Conservation (phyloP, 2,329 filamentous ascomycete genomes). For the Cordyceps cateniannulata region DNA sequence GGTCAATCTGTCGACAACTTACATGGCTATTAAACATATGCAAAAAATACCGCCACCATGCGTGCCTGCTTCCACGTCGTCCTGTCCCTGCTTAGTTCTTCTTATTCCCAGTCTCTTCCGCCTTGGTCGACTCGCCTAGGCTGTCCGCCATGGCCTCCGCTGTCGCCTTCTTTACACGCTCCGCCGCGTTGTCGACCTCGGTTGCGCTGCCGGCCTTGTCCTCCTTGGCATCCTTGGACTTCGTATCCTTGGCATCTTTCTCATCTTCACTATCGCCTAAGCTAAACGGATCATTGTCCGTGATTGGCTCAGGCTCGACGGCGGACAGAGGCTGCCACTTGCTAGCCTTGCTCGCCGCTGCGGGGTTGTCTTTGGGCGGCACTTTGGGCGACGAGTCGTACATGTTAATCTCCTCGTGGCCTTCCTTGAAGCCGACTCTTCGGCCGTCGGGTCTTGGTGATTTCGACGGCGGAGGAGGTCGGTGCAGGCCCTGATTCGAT, state of each 20-base stretch:
- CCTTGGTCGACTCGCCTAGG: slow-evolving; percentile 36
- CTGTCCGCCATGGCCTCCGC: slow-evolving; percentile 54
- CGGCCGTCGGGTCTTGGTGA: slow-evolving; percentile 46
- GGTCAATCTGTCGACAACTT: slow-evolving; percentile 11
- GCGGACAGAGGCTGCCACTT: slow-evolving; percentile 95
- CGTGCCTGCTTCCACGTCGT: not conserved
- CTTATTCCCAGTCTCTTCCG: slow-evolving; percentile 24
- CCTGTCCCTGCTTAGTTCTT: slow-evolving; percentile 21
- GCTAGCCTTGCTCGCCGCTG: slow-evolving; percentile 59
- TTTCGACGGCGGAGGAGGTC: slow-evolving; percentile 50
- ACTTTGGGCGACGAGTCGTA: slow-evolving; percentile 60
- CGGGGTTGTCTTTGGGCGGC: slow-evolving; percentile 43
- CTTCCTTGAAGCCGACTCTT: slow-evolving; percentile 52
- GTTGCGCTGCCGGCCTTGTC: slow-evolving; percentile 51
- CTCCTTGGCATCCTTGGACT: slow-evolving; percentile 43
- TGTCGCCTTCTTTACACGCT: slow-evolving; percentile 59
- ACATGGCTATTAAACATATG: slow-evolving; percentile 11
- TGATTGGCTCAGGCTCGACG: slow-evolving; percentile 73
- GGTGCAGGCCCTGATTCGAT: slow-evolving; percentile 76
- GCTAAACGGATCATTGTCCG: slow-evolving; percentile 93
- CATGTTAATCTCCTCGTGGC: slow-evolving; percentile 71
- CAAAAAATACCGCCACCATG: not conserved
- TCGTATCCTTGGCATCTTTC: slow-evolving; percentile 51
- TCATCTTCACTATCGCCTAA: slow-evolving; percentile 95
- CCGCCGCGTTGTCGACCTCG: slow-evolving; percentile 48